These are phyloP conservation scores for Aspergillus steynii DNA, from an alignment of 495 filamentous ascomycete genomes.

Conservation along the genomic window DNA sequence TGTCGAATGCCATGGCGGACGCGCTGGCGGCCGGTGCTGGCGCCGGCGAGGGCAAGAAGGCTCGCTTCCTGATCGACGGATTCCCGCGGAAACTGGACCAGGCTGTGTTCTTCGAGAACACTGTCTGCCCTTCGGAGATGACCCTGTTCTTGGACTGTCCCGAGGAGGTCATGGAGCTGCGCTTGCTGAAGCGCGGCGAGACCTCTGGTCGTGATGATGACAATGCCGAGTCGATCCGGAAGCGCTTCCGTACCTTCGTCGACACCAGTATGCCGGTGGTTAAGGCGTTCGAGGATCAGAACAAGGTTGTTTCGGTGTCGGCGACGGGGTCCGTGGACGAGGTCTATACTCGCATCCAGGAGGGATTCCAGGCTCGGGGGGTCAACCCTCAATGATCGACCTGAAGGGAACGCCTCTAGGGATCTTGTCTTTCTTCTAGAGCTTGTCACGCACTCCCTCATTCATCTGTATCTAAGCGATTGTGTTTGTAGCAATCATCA, in stretches of 20 bases:
- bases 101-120: slow-evolving; percentile 86
- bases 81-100: slow-evolving; percentile 98
- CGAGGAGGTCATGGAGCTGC: slow-evolving; percentile 79
- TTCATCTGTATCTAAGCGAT: background rate
- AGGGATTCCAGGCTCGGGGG: slow-evolving; percentile 48
- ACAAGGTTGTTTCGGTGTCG: slow-evolving; percentile 74
- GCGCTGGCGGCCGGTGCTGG: slow-evolving; percentile 39
- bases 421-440: too few species aligned
- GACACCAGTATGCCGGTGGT: slow-evolving; percentile 98
- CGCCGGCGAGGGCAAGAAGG: slow-evolving; percentile 26
- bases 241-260: slow-evolving; percentile 89
- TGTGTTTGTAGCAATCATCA: background rate
- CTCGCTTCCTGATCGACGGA: slow-evolving; percentile 84
- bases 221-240: slow-evolving; percentile 92
- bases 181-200: slow-evolving; percentile 85
- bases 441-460: background rate
- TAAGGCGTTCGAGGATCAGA: slow-evolving; percentile 72
- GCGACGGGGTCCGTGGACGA: slow-evolving; percentile 67
- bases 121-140: slow-evolving; percentile 77
- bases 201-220: slow-evolving; percentile 89
- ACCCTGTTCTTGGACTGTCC: slow-evolving; percentile 91
- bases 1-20: slow-evolving; percentile 88
- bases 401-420: too few species aligned
- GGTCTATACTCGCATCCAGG: slow-evolving; percentile 71
- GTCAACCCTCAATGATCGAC: slow-evolving; percentile 32